phyloP scores from a whole-genome alignment of 352 stramenopile species.

The Saprolegnia diclina region DNA sequence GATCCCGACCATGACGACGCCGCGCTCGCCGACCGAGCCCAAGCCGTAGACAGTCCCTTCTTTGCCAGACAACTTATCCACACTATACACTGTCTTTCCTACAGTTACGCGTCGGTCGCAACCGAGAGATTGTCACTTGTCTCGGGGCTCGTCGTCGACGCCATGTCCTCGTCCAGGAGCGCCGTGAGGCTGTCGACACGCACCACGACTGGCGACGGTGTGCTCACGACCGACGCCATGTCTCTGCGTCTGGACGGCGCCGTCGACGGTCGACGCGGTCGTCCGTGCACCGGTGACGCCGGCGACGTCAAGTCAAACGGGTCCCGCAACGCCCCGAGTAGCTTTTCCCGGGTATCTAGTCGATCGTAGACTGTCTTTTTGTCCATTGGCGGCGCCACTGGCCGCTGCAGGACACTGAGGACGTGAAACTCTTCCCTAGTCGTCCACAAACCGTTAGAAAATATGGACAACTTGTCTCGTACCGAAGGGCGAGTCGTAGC shows the following conservation, averaged over 20 bases:
- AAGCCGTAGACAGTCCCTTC: slow-evolving; percentile 5
- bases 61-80: not conserved
- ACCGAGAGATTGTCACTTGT: not conserved
- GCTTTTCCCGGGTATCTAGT: not conserved
- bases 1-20: slow-evolving; percentile 27
- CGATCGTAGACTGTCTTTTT: not conserved
- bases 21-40: slow-evolving; percentile 1
- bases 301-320: slow-evolving; percentile 1
- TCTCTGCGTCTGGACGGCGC: not conserved
- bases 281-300: not conserved
- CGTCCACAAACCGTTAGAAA: not conserved
- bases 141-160: not conserved
- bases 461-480: slow-evolving; percentile 28
- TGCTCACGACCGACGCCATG: not conserved
- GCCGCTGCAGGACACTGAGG: not conserved
- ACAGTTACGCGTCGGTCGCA: not conserved
- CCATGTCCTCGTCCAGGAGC: slow-evolving; percentile 14
- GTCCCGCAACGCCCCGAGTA: not conserved
- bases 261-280: not conserved
- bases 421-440: slow-evolving; percentile 26
- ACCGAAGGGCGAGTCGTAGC: slow-evolving; percentile 45
- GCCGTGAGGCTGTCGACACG: slow-evolving; percentile 7
- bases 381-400: not conserved
- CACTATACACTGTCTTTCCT: not conserved
- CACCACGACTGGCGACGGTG: not conserved